These are phyloP conservation scores for Phyllostachys edulis DNA, from an alignment of 176 grass and related monocot species.

Conservation along the genomic window DNA sequence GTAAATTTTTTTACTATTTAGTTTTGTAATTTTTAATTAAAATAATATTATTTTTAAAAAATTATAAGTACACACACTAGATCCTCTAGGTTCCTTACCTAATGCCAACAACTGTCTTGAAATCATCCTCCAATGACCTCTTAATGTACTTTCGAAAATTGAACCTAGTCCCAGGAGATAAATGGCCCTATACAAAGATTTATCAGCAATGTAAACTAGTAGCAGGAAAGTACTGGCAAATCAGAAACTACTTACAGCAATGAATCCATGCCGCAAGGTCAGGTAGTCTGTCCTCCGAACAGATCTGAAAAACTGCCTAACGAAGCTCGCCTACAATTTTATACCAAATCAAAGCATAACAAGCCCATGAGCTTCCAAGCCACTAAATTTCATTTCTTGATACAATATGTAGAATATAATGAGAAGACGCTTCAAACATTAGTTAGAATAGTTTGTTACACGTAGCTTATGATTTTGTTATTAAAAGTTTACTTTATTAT, in stretches of 20 bases:
- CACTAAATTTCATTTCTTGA: neutral
- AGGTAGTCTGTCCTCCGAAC: slow-evolving; percentile 73
- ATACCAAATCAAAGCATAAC: neutral
- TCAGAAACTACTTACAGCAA: slow-evolving; percentile 56
- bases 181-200: slow-evolving; percentile 59
- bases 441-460: neutral
- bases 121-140: slow-evolving; percentile 87
- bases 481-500: neutral
- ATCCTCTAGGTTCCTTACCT: slow-evolving; percentile 44
- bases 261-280: slow-evolving; percentile 82
- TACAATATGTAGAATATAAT: neutral
- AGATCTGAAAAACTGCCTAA: slow-evolving; percentile 80
- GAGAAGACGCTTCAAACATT: neutral
- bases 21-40: too few species aligned
- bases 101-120: slow-evolving; percentile 83
- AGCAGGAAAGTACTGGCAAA: neutral
- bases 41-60: too few species aligned
- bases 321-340: slow-evolving; percentile 67
- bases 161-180: slow-evolving; percentile 70
- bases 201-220: neutral
- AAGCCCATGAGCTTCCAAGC: neutral
- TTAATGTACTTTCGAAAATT: slow-evolving; percentile 89
- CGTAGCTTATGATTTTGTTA: neutral
- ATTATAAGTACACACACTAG: neutral
- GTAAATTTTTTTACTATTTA: too few species aligned